A percentile compares a stretch with the other conserved stretches of the same genome.
Conservation (phyloP, 495 filamentous ascomycete genomes). For the Aspergillus hancockii region DNA sequence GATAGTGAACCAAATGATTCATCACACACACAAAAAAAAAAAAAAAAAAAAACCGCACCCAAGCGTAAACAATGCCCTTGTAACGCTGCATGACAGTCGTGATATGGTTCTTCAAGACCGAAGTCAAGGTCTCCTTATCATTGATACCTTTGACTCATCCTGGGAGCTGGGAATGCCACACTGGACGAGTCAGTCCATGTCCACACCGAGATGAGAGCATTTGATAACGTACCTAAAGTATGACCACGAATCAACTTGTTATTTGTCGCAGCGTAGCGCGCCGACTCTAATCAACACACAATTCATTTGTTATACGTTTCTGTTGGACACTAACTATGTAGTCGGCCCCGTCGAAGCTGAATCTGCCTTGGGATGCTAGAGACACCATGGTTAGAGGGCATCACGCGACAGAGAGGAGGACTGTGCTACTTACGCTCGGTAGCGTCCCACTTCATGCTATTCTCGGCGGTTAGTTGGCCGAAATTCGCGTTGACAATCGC, state of each 20-base stretch:
- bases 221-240: slow-evolving; percentile 37
- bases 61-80: slow-evolving; percentile 51
- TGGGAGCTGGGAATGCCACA: slow-evolving; percentile 58
- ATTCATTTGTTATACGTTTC: not conserved
- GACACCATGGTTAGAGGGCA: slow-evolving; percentile 18
- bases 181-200: slow-evolving; percentile 16
- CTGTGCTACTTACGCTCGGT: slow-evolving; percentile 35
- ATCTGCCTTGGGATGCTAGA: slow-evolving; percentile 37
- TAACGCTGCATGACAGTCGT: slow-evolving; percentile 25
- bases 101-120: no score
- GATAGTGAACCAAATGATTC: not conserved
- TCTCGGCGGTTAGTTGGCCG: slow-evolving; percentile 53
- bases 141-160: slow-evolving; percentile 47
- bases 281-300: slow-evolving; percentile 20
- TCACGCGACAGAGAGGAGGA: not conserved
- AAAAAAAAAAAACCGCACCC: no score
- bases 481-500: slow-evolving; percentile 50
- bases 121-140: slow-evolving; percentile 43
- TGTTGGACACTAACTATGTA: slow-evolving; percentile 29
- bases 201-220: no score
- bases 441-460: slow-evolving; percentile 59
- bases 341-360: slow-evolving; percentile 45
- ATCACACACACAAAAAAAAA: no score
- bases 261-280: slow-evolving; percentile 48
- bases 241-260: slow-evolving; percentile 52